phyloP scores from a whole-genome alignment of 352 stramenopile genomes.

The Pilasporangium apinafurcum region DNA sequence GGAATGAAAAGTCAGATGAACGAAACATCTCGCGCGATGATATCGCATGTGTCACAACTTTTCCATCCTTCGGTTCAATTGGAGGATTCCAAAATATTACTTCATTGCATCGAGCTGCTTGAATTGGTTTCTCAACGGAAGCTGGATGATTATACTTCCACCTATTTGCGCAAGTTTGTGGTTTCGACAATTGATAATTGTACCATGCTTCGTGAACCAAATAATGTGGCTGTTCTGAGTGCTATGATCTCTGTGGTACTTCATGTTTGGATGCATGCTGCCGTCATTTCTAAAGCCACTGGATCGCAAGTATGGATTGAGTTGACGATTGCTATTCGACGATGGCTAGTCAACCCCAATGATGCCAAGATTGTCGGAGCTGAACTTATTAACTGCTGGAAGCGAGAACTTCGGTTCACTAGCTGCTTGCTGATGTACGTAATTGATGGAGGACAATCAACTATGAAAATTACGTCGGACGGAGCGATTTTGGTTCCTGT shows the following conservation, averaged over 20 bases:
- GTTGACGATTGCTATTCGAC: conserved; percentile 67
- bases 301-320: conserved; percentile 77
- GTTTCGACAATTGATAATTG: conserved; percentile 82
- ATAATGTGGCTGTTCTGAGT: conserved; percentile 48
- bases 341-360: conserved; percentile 64
- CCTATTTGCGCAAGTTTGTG: conserved; percentile 83
- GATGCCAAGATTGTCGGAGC: conserved; percentile 50
- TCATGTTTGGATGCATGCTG: conserved; percentile 84
- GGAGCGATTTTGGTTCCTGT: conserved; percentile 48
- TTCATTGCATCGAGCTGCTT: conserved; percentile 83
- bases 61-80: conserved; percentile 83
- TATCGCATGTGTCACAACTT: conserved; percentile 82
- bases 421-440: conserved; percentile 80
- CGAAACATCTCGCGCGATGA: conserved; percentile 78
- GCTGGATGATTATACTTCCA: conserved; percentile 81
- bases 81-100: conserved; percentile 75
- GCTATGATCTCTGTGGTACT: conserved; percentile 80
- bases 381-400: conserved; percentile 82
- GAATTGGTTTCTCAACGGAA: conserved; percentile 77
- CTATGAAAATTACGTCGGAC: conserved; percentile 57
- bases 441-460: conserved; percentile 69
- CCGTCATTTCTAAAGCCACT: conserved; percentile 42
- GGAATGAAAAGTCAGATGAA: conserved; percentile 82
- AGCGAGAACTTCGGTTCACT: conserved; percentile 72
- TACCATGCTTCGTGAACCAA: conserved; percentile 55